These are phyloP conservation scores for Myxozyma neotropica DNA, from an alignment of 805 yeast genomes.

Conservation along the genomic window DNA sequence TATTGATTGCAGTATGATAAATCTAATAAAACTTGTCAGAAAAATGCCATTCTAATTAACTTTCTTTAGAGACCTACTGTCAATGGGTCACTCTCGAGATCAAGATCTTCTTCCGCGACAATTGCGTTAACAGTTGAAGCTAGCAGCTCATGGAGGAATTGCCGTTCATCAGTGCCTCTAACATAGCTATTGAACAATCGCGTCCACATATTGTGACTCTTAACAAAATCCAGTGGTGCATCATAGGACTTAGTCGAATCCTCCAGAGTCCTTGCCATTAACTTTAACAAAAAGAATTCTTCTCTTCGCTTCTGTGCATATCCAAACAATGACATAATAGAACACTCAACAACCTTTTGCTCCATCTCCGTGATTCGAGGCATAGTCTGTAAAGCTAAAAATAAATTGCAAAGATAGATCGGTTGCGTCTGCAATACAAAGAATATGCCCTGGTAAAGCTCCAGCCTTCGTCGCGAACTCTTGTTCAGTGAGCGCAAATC, in stretches of 20 bases:
- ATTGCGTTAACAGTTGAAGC: slow-evolving; percentile 46
- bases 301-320: slow-evolving; percentile 59
- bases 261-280: slow-evolving; percentile 48
- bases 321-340: slow-evolving; percentile 44
- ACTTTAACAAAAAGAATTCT: slow-evolving; percentile 64
- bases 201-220: slow-evolving; percentile 48
- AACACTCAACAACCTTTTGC: slow-evolving; percentile 39
- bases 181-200: slow-evolving; percentile 47
- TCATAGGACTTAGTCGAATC: slow-evolving; percentile 35
- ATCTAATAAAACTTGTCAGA: slow-evolving; percentile 12
- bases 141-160: slow-evolving; percentile 43
- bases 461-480: slow-evolving; percentile 53
- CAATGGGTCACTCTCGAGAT: slow-evolving; percentile 81
- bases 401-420: slow-evolving; percentile 62
- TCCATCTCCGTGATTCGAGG: slow-evolving; percentile 41
- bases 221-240: slow-evolving; percentile 35
- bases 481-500: slow-evolving; percentile 46
- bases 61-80: slow-evolving; percentile 38
- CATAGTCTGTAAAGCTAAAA: slow-evolving; percentile 42
- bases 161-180: slow-evolving; percentile 41
- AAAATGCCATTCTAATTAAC: slow-evolving; percentile 21
- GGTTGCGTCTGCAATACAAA: slow-evolving; percentile 86
- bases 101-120: slow-evolving; percentile 46
- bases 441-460: slow-evolving; percentile 73
- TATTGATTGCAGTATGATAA: slow-evolving; percentile 37